These are phyloP conservation scores for Suillus paluster DNA, from an alignment of 768 basidiomycete genomes.

Conservation along the genomic window DNA sequence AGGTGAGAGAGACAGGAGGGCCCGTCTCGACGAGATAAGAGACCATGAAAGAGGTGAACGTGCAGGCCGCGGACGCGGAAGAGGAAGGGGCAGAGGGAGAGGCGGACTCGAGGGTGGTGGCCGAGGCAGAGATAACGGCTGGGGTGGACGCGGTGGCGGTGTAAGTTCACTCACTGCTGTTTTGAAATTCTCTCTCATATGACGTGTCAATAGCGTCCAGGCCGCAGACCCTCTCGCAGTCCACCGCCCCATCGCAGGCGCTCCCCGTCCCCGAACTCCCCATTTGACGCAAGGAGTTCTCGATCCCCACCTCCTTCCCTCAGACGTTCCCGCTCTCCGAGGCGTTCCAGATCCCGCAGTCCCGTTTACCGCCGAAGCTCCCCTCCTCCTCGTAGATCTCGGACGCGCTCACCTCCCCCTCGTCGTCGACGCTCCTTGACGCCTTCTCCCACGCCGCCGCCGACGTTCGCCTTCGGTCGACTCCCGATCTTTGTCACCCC, in stretches of 20 bases:
- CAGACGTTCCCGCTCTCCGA: conserved; percentile 28
- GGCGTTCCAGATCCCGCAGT: conserved; percentile 25
- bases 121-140: conserved; percentile 59
- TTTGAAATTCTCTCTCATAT: conserved; percentile 14
- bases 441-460: conserved; percentile 45
- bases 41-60: conserved; percentile 57
- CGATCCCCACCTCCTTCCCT: conserved; percentile 30
- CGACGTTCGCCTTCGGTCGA: conserved; percentile 34
- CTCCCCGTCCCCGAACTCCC: conserved; percentile 12
- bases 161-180: conserved; percentile 18
- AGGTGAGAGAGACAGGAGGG: conserved; percentile 72
- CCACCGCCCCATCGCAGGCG: conserved; percentile 26
- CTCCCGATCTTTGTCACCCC: conserved; percentile 31
- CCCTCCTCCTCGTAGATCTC: conserved; percentile 44
- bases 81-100: conserved; percentile 60
- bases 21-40: conserved; percentile 69
- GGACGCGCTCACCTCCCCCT: conserved; percentile 46
- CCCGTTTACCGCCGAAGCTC: conserved; percentile 34
- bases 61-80: conserved; percentile 55
- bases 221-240: conserved; percentile 45
- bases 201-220: conserved; percentile 39
- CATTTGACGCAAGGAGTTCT: conserved; percentile 21
- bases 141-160: conserved; percentile 70
- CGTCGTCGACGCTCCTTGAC: conserved; percentile 43
- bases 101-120: conserved; percentile 55